These are phyloP conservation scores for Caryocar brasiliense DNA, from an alignment of 441 rosid genomes.

Conservation along the genomic window DNA sequence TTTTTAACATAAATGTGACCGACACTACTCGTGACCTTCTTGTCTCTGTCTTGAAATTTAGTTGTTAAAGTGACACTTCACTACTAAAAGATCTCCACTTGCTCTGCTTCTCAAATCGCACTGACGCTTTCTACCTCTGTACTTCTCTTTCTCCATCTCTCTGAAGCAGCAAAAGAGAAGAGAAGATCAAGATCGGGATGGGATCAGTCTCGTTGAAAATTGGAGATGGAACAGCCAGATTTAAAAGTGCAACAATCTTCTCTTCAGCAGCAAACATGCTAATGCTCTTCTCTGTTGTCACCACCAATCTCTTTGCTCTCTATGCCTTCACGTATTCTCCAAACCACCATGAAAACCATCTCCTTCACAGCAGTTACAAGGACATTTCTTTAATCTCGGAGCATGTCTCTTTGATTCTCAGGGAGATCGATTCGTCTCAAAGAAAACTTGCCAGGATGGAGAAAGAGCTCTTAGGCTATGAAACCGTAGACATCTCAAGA, in stretches of 20 bases:
- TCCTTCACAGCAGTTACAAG: constrained; percentile 22
- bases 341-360: constrained; percentile 18
- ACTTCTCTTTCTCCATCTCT: background rate
- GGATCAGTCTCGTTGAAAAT: constrained; percentile 74
- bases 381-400: constrained; percentile 79
- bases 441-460: constrained; percentile 81
- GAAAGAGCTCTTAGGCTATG: constrained; percentile 76
- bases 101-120: constrained; percentile 9
- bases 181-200: constrained; percentile 25
- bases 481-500: constrained; percentile 62
- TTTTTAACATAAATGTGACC: too few species aligned
- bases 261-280: constrained; percentile 80
- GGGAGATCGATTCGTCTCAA: constrained; percentile 80
- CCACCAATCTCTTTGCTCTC: constrained; percentile 81
- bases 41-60: too few species aligned
- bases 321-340: constrained; percentile 75
- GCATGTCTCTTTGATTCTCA: constrained; percentile 68
- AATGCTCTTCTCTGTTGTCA: constrained; percentile 80
- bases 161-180: background rate
- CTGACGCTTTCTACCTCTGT: background rate
- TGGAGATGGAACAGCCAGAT: constrained; percentile 87
- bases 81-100: background rate
- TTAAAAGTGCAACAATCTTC: constrained; percentile 56
- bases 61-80: too few species aligned
- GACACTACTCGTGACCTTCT: too few species aligned